Conservation (phyloP, 371 early-diverging fungal species). For the Syncephalastrum sp. region DNA sequence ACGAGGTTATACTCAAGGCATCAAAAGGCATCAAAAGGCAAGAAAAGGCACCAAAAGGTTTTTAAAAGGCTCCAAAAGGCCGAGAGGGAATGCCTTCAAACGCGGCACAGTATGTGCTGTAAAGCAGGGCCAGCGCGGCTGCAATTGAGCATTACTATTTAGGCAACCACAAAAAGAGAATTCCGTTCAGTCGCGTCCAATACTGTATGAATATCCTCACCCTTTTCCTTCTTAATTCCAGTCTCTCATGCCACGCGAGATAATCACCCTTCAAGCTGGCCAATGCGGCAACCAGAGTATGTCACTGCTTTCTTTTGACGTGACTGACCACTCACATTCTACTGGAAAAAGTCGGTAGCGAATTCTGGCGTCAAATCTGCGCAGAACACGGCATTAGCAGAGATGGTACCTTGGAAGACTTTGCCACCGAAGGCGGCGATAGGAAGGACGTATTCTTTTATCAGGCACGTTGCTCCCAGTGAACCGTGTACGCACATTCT, state of each 20-base stretch:
- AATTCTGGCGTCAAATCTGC: conserved; percentile 92
- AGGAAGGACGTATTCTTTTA: conserved; percentile 99
- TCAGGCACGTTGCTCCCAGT: conserved; percentile 60
- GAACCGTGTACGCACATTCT: background rate
- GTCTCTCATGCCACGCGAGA: conserved; percentile 76
- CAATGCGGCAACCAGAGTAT: conserved; percentile 98
- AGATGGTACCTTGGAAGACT: conserved; percentile 84
- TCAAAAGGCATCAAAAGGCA: too few relatives aligned
- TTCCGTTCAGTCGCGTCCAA: too few relatives aligned
- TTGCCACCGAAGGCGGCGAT: conserved; percentile 87
- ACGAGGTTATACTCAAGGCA: too few relatives aligned
- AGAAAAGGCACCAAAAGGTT: too few relatives aligned
- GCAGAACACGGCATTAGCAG: conserved; percentile 88
- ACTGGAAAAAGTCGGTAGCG: conserved; percentile 72
- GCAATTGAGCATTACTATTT: too few relatives aligned
- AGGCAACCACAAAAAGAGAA: too few relatives aligned
- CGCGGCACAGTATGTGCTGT: too few relatives aligned
- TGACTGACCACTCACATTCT: background rate
- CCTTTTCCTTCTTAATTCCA: background rate
- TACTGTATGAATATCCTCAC: too few relatives aligned
- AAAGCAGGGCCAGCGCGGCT: too few relatives aligned
- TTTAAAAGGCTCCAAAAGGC: too few relatives aligned
- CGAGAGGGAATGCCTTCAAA: too few relatives aligned
- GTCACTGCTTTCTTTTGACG: background rate
- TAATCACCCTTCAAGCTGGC: conserved; percentile 94